phyloP scores from a whole-genome alignment of 345 rosid species.

The Salix brachista region DNA sequence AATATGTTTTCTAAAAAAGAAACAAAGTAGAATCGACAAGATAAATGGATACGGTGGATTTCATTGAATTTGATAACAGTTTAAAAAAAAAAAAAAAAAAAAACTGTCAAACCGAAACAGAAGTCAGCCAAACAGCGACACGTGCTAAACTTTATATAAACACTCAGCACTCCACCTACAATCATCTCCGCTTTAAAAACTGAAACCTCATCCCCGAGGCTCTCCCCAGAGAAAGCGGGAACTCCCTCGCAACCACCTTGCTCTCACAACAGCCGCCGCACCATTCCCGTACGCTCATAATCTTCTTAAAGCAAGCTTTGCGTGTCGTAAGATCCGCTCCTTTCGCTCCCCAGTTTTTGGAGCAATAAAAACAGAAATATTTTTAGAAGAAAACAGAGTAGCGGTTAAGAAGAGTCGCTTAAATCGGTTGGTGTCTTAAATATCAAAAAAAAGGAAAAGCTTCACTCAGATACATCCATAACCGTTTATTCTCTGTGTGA shows the following conservation, averaged over 20 bases:
- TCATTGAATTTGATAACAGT: no score
- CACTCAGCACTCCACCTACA: slow-evolving; percentile 15
- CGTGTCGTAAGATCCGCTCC: slow-evolving; percentile 18
- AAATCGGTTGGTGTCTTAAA: background rate
- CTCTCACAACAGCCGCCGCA: slow-evolving; percentile 5
- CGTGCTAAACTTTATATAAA: slow-evolving; percentile 5
- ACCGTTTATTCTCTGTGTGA: background rate
- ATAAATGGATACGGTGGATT: no score
- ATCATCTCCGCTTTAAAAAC: background rate
- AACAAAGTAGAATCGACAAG: no score
- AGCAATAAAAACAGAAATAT: background rate
- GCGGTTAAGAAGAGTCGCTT: slow-evolving; percentile 9
- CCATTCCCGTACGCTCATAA: background rate
- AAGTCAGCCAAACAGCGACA: slow-evolving; percentile 10
- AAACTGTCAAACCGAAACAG: background rate
- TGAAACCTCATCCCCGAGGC: background rate
- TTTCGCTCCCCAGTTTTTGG: background rate
- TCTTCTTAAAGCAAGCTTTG: background rate
- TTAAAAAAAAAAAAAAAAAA: background rate
- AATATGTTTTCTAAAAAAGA: no score
- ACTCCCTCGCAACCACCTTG: background rate
- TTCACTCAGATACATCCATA: background rate
- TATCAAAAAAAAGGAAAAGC: background rate
- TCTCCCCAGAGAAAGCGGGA: slow-evolving; percentile 11
- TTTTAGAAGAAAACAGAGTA: background rate